These are phyloP conservation scores for Trichomonas gallinae DNA, from an alignment of 208 protist genomes.

Conservation along the genomic window DNA sequence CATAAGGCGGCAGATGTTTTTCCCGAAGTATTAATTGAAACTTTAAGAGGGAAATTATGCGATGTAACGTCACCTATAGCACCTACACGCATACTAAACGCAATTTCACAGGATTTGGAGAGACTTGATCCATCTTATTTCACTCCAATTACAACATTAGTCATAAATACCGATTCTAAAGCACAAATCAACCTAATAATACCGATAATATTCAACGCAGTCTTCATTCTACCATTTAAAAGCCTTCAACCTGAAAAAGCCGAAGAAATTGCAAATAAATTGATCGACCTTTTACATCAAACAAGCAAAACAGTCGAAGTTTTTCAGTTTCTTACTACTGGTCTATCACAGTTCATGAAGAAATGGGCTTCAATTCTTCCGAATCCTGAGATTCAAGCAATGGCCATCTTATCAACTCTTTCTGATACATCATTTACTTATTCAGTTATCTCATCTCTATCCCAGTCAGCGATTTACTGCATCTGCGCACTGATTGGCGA, in stretches of 20 bases:
- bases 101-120: neutral
- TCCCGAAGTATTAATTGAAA: neutral
- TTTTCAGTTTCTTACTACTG: neutral
- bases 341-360: constrained; percentile 10
- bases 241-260: neutral
- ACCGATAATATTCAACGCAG: neutral
- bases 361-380: neutral
- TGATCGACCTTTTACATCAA: neutral
- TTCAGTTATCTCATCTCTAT: neutral
- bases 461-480: neutral
- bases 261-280: neutral
- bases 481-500: neutral
- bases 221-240: neutral
- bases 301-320: neutral
- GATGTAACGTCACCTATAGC: neutral
- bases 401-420: neutral
- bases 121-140: neutral
- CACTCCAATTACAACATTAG: neutral
- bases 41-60: neutral
- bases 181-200: neutral
- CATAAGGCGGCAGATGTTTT: neutral
- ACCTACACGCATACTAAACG: neutral
- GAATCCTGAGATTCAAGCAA: neutral
- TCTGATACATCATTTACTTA: neutral
- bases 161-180: neutral